Conservation (phyloP, 148 eudicot genomes). For the Cornus suecica region DNA sequence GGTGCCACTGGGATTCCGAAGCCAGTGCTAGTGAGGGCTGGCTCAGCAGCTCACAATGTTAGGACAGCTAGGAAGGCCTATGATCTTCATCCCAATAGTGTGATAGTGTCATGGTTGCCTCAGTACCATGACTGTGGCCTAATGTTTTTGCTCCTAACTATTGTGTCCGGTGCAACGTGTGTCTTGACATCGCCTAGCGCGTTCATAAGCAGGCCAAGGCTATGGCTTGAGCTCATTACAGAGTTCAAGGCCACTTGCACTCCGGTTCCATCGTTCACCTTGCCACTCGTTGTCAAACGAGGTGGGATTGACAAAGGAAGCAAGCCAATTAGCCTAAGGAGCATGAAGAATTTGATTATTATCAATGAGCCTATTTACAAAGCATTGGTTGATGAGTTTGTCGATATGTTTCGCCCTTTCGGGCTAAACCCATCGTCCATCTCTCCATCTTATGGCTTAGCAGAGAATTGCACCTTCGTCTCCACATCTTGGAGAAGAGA, state of each 20-base stretch:
- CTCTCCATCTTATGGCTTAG: slow-evolving; percentile 50
- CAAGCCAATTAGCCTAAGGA: slow-evolving; percentile 22
- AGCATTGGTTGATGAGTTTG: slow-evolving; percentile 27
- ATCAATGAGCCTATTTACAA: slow-evolving; percentile 51
- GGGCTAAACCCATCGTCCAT: slow-evolving; percentile 40
- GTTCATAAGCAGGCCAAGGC: slow-evolving; percentile 38
- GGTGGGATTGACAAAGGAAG: slow-evolving; percentile 28
- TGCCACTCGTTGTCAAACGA: slow-evolving; percentile 45
- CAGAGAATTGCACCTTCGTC: slow-evolving; percentile 50
- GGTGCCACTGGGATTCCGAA: slow-evolving; percentile 49
- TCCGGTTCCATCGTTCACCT: slow-evolving; percentile 46
- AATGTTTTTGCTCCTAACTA: slow-evolving; percentile 40
- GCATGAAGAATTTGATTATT: slow-evolving; percentile 40
- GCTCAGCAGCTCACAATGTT: slow-evolving; percentile 55
- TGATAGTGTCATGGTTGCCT: slow-evolving; percentile 47
- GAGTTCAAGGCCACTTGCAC: slow-evolving; percentile 43
- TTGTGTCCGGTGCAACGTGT: slow-evolving; percentile 41
- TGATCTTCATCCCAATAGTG: slow-evolving; percentile 41
- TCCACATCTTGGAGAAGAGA: slow-evolving; percentile 42
- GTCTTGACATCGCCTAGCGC: slow-evolving; percentile 40
- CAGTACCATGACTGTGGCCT: slow-evolving; percentile 59
- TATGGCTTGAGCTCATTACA: slow-evolving; percentile 49
- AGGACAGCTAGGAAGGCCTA: slow-evolving; percentile 38
- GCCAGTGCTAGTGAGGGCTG: slow-evolving; percentile 47
- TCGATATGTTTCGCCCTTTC: slow-evolving; percentile 28